Percentiles rank a stretch among this genome's conserved stretches.
Conservation (phyloP, 2,329 filamentous ascomycete genomes). For the Curvularia lunata region DNA sequence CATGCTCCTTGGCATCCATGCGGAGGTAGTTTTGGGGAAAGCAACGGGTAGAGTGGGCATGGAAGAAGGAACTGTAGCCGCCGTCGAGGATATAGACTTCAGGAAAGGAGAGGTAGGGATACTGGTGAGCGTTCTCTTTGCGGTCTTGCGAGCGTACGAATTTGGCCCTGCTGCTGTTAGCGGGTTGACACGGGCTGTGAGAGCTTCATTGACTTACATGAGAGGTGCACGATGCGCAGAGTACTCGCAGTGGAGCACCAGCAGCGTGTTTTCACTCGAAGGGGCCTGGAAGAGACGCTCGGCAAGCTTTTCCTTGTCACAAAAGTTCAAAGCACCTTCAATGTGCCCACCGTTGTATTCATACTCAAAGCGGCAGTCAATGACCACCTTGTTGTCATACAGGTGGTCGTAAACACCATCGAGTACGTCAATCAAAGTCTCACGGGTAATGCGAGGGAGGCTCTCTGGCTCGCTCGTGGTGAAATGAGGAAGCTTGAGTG, state of each 20-base stretch:
- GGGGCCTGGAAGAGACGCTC: conserved; percentile 71
- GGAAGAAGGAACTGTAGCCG: conserved; percentile 93
- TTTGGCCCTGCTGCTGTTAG: conserved; percentile 66
- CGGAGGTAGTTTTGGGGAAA: conserved; percentile 95
- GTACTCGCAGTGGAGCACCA: conserved; percentile 98
- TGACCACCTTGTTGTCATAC: conserved; percentile 82
- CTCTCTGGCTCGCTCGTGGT: conserved; percentile 81
- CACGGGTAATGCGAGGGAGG: conserved; percentile 83
- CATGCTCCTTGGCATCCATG: conserved; percentile 92
- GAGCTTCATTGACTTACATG: conserved; percentile 62
- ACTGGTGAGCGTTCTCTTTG: conserved; percentile 80
- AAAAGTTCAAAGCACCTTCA: conserved; percentile 90
- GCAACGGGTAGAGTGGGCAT: conserved; percentile 78
- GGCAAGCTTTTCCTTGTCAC: conserved; percentile 89
- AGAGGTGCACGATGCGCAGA: conserved; percentile 94
- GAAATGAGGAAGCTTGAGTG: conserved; percentile 82
- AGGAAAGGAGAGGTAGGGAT: conserved; percentile 89
- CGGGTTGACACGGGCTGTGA: not conserved
- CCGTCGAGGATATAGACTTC: conserved; percentile 97
- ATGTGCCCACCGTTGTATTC: conserved; percentile 98
- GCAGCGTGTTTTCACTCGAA: conserved; percentile 74
- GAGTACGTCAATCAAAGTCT: conserved; percentile 84
- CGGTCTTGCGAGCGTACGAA: conserved; percentile 91
- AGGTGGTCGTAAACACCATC: conserved; percentile 79
- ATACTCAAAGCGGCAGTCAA: conserved; percentile 98